Base-by-base conservation (phyloP, 768 basidiomycete genomes). In the Mycena vitilis region DNA sequence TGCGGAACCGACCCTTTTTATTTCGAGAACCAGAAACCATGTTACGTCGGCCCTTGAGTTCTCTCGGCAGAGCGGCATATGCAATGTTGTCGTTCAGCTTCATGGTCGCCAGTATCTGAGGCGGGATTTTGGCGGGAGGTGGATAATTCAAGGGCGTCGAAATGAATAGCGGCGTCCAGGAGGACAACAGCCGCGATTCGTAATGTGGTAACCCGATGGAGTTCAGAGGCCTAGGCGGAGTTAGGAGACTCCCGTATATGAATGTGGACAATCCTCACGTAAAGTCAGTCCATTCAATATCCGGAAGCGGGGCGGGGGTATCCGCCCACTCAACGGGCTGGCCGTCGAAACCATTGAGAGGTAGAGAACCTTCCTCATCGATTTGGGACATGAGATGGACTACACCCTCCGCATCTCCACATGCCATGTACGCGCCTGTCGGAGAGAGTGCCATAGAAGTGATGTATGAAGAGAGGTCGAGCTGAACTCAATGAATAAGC, bases 331-430 rank as follows among this genome's bases (percentile, higher is more conserved):
- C 95, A 51, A 92, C 81, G 15, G 94, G 89, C 71, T 94, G 89
- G 1, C 95, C 95, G 66, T 95, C 91, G 73, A 91, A 97, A 0
- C 96, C 95, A 72, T 97, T 97, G 78, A 97, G 92, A 4, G 95
- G 93, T 37, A 87, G 80, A 20, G 79, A 81, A 1, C 83, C 85
- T 4, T 85, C 87, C 57, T 91, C 89, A 48, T 91, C 87, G 13
- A 85, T 86, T 60, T 93, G 92, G 56, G 92, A 88, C 74, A 95
- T 81, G 20, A 99, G 81, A 79, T 97, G 95, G 4, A 98, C 86
- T 7, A 84, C 82, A 20, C 96, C 96, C 49, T 94, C 91, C 0
- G 91, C 89, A 74, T 98, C 96, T 0, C 95, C 96, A 72, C 96
- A 95, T 0, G 95, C 96, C 75, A 99, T 84, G 74, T 95, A 98